Base-by-base conservation (phyloP, 192 early-diverging fungal genomes). In the Backusella westeae region DNA sequence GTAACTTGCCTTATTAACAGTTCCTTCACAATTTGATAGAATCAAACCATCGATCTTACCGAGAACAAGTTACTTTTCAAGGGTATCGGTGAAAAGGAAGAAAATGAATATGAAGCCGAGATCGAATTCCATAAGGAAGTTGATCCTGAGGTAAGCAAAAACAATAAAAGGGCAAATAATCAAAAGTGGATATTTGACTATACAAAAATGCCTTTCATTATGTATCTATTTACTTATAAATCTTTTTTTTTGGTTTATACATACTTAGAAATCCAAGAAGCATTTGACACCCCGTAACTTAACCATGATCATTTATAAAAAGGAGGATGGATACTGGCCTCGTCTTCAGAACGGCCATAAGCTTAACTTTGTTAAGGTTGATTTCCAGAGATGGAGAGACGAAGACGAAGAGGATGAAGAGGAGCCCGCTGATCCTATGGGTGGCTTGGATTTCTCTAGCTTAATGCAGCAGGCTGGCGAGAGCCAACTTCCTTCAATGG, bases 381-480 rank as follows among this genome's bases (percentile, higher is more conserved):
- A 98, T 80, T 98, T 98, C 82, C 77, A 87, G 63, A 91, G 83
- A 79, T 98, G 95, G 94, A 93, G 90, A 85, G 96, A 97, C 82
- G 95, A 96, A 78, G 95, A 97, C 79, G 96, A 98, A 21, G 93
- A 94, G n/a, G 96, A 95, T 29, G 93, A 94, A 17, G 92, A 88
- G 66, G 84, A 83, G 29, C 52, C 35, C 23, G 82, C 63, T 12
- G 78, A 81, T n/a, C 70, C 77, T 23, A 80, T 87, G 67, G 85
- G 79, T 26, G 79, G 79, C 15, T 75, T 80, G 66, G 92, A 91
- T 80, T 89, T 91, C 82, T 90, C 88, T 69, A 89, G 89, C 65
- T 77, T 89, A 69, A 87, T 90, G 87, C 59, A 67, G 39, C 74
- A 75, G 10, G 75, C 75, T 63, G 85, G 85, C 86, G 83, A 77